Base-by-base conservation (phyloP, 208 protist genomes). In the Trypanosoma vivax region DNA sequence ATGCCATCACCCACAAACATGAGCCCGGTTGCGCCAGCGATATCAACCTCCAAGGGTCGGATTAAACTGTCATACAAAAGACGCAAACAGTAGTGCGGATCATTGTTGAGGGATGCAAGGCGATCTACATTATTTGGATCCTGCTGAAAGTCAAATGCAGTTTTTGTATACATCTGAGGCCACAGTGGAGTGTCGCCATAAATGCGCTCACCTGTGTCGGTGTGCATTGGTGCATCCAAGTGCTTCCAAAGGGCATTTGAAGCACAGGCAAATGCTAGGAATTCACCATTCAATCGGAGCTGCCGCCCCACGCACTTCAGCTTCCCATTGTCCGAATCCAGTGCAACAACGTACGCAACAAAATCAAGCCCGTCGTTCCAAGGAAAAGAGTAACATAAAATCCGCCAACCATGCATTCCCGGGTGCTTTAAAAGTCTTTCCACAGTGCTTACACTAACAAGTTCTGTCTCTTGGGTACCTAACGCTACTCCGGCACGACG, bases 161-260 rank as follows among this genome's bases (percentile, higher is more conserved):
- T 65, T 18, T 66, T 70, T 37, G 60, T 72, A 62, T 82, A 82
- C 27, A 77, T 51, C 45, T 82, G 74, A 19, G 74, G 74, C 70
- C 74, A 82, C 5, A 82, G 61, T 14, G 74, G 69, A 2, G 74
- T 82, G 34, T 82, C 74, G 9, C 74, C 74, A 50, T 82, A 82
- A 11, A 76, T 58, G 19, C 57, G 54, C 9, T 56, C 46, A n/a
- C 62, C 58, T 10, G 13, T 24, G 11, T 53, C 55, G 23, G 61
- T 66, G 6, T 27, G 50, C 61, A 79, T 65, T 0, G 55, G 58
- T 0, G 52, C 60, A 42, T 79, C 72, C 18, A 79, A 62, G 5
- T 65, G 4, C 7, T 40, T n/a, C 19, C 50, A 57, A 3, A 79
- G 47, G 14, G 72, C 72, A 27, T 58, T 74, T n/a, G 54, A 31